Conservation (phyloP, 1,139 yeast species). For the Nakaseomyces sp. region DNA sequence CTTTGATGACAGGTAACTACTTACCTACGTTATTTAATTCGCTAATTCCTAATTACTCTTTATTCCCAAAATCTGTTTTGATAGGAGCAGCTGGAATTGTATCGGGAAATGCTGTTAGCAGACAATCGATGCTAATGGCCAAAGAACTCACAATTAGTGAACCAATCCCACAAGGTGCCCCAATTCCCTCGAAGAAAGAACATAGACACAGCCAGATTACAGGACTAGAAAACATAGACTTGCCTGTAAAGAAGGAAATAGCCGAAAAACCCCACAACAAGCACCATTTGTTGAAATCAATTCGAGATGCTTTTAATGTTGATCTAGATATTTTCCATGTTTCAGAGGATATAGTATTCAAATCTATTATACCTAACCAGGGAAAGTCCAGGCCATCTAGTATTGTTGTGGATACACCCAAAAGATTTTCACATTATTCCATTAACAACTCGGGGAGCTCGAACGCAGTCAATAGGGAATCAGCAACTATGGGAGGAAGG, state of each 20-base stretch:
- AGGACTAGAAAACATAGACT: constrained; percentile 33
- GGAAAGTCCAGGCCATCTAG: constrained; percentile 38
- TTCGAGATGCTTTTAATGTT: constrained; percentile 53
- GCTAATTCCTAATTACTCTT: constrained; percentile 42
- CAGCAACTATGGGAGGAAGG: constrained; percentile 21
- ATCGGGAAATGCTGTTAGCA: constrained; percentile 10
- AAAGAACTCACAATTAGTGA: constrained; percentile 16
- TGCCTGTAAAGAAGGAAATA: constrained; percentile 25
- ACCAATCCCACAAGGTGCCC: constrained; percentile 7
- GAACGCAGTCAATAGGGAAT: constrained; percentile 16
- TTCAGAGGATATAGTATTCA: constrained; percentile 46
- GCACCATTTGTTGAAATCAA: constrained; percentile 43
- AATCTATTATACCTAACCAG: constrained; percentile 36
- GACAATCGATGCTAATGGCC: constrained; percentile 19
- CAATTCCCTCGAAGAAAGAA: constrained; percentile 6
- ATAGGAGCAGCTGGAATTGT: constrained; percentile 41
- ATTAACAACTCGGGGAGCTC: constrained; percentile 7
- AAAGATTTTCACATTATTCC: constrained; percentile 31
- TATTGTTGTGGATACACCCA: constrained; percentile 40
- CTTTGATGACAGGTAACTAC: constrained; percentile 48
- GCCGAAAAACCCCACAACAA: constrained; percentile 34
- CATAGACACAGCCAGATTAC: constrained; percentile 28
- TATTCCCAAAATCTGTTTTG: constrained; percentile 45
- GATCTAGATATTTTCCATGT: constrained; percentile 47
- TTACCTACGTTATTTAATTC: constrained; percentile 55